Conservation (phyloP, 2,329 filamentous ascomycete genomes). For the Fusarium scirpi region DNA sequence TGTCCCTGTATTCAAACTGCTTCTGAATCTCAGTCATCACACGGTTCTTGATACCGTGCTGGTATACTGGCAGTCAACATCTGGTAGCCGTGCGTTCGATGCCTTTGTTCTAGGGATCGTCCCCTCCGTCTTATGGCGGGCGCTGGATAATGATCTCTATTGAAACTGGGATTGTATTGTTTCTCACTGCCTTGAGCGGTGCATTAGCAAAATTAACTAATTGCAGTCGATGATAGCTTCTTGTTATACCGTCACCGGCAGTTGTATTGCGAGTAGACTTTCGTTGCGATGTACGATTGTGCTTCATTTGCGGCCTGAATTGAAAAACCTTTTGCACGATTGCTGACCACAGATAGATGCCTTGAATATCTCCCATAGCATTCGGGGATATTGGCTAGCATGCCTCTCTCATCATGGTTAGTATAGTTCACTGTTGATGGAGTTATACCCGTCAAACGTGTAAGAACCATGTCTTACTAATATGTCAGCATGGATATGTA, state of each 20-base stretch:
- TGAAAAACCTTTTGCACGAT: not conserved
- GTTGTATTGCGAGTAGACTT: not conserved
- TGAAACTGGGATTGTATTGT: not conserved
- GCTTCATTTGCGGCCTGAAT: not conserved
- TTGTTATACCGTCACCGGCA: not conserved
- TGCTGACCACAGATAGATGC: not conserved
- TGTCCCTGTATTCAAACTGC: not conserved
- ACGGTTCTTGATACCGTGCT: not conserved
- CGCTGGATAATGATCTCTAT: not conserved
- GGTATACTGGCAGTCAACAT: not conserved
- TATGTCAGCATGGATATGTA: not conserved
- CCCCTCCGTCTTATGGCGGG: not conserved
- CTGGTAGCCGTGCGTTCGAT: not conserved
- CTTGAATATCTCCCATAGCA: not conserved
- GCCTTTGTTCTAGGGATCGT: constrained; percentile 4
- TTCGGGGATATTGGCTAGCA: not conserved
- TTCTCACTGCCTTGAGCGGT: not conserved
- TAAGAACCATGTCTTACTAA: not conserved
- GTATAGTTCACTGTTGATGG: not conserved
- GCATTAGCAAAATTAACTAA: not conserved
- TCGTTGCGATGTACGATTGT: not conserved
- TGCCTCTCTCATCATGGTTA: not conserved
- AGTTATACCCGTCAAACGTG: not conserved
- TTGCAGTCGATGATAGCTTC: not conserved
- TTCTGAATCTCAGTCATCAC: not conserved